Evolutionary conservation across 2,329 filamentous ascomycete species (phyloP).

Genomic region (Epichloe glyceriae): DNA sequence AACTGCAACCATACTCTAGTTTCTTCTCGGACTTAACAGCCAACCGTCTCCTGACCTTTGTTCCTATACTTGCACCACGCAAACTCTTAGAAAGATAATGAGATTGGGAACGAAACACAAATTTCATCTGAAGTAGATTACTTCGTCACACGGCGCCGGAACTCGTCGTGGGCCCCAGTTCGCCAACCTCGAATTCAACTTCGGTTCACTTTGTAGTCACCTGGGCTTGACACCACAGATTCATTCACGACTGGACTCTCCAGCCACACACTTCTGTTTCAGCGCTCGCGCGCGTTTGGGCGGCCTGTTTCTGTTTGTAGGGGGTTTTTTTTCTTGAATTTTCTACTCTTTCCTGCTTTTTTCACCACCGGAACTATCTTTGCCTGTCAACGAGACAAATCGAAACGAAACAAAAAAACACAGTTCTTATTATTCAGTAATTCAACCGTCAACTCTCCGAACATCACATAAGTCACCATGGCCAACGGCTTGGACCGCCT

Average conservation of each 20-base stretch:
- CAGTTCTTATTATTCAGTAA: not conserved
- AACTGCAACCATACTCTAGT: not conserved
- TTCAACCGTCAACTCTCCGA: not conserved
- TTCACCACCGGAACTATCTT: not conserved
- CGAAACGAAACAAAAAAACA: not conserved
- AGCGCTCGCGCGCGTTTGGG: not conserved
- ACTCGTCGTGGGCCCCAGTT: constrained; percentile 1
- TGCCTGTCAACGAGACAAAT: not conserved
- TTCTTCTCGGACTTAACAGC: not conserved
- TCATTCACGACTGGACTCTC: constrained; percentile 1
- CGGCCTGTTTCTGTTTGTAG: not conserved
- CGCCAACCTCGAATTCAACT: constrained; percentile 5
- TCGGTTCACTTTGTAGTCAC: constrained; percentile 10
- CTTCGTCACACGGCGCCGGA: not conserved
- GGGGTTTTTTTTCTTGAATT: too few species aligned
- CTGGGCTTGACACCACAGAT: constrained; percentile 1
- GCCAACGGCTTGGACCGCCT: constrained; percentile 35
- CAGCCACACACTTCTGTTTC: not conserved
- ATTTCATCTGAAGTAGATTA: constrained; percentile 1
- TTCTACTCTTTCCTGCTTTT: not conserved
- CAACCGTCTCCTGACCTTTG: not conserved
- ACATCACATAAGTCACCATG: constrained; percentile 22
- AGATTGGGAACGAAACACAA: not conserved
- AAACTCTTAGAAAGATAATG: not conserved
- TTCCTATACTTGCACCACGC: constrained; percentile 2